Evolutionary conservation across 768 basidiomycete species (phyloP), one percentile per base, ranked within the genome.

Genomic region (Leccinum aurantiacum): DNA sequence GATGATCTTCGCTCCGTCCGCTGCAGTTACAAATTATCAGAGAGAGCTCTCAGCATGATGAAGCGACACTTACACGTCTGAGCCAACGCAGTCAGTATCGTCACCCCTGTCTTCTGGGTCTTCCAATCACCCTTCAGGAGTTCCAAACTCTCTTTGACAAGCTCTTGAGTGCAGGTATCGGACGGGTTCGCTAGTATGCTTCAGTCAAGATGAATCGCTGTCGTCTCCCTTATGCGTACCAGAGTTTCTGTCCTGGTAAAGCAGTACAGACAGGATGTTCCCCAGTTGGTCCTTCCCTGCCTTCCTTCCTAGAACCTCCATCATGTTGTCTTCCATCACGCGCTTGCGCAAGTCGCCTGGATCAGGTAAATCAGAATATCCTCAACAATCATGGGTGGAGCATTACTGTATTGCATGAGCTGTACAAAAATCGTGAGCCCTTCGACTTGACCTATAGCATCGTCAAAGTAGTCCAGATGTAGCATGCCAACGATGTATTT

Each of bases 361-460:
- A 2, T 22, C 55, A 38, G 0, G 35, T 22, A 1, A 27, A 14
- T 71, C 15, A 60, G 50, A 10, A 54, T 14, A 44, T n/a, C 15
- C 4, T 37, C 41, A 17, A 15, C 6, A 29, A 56, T 15, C 19
- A 29, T 27, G 5, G 17, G 24, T n/a, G 5, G 11, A 24, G 35
- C 25, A 11, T 62, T 64, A 69, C 69, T 59, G 7, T 64, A 29
- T 41, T 60, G 58, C 65, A 70, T 68, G 4, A 70, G 49, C 35
- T 70, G 54, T 1, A 44, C 49, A 15, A 70, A 69, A 4, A 70
- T 61, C 31, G 71, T 65, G 53, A 71, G 71, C 10, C 69, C 68
- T 53, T 69, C 69, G 2, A 71, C 52, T 22, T 8, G 53, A 11
- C 69, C 69, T 0, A 70, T 57, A 13, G 69, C 67, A 29, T 71